Evolutionary conservation across 2,329 filamentous ascomycete species (phyloP), one percentile per base, ranked within the genome.

Genomic region (Penicillium sp.): DNA sequence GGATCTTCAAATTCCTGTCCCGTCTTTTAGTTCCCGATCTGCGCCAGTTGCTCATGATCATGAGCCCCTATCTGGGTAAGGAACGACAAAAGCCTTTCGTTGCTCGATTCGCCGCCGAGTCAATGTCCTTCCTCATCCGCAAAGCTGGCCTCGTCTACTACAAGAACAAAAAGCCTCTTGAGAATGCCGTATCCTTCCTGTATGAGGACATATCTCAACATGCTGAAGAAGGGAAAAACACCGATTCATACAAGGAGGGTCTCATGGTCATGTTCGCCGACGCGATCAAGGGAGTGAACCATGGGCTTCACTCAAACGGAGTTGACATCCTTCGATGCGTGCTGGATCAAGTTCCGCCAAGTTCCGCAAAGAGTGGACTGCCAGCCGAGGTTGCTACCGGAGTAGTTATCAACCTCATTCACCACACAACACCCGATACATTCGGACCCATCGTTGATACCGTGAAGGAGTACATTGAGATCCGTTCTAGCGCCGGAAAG

Each of bases 1-100:
- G 94, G 76, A 76, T 97, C 36, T 96, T 98, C 80, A 98, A 98
- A 66, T 97, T 97, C 64, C 80, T 98, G 4, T 94, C 90, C 2
- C 84, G 88, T 54, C 78, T 97, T 0, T 72, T 98, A 24, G 86
- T 93, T 0, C 85, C 89, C 4, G 88, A 98, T 63, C 72, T 98
- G 53, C 78, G 87, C 52, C 89, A 91, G 40, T 84, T 94, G 2
- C 90, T 89, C 64, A 81, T 88, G 62, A 81, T 93, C 45, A 82
- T 98, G 74, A 80, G 86, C 0, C 85, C 90, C 3, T 78, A 97
- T 45, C 79, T 98, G 28, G 93, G 91, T 54, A 90, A 86, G 67
- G 77, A 84, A 48, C 82, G 82, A 48, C 88, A 91, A 55, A 93
- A 91, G 55, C 81, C 84, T 12, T 90, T 95, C 67, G 88, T 96